These are phyloP conservation scores for Bothriochloa decipiens DNA, from an alignment of 176 grass and related monocot genomes.

Conservation along the genomic window DNA sequence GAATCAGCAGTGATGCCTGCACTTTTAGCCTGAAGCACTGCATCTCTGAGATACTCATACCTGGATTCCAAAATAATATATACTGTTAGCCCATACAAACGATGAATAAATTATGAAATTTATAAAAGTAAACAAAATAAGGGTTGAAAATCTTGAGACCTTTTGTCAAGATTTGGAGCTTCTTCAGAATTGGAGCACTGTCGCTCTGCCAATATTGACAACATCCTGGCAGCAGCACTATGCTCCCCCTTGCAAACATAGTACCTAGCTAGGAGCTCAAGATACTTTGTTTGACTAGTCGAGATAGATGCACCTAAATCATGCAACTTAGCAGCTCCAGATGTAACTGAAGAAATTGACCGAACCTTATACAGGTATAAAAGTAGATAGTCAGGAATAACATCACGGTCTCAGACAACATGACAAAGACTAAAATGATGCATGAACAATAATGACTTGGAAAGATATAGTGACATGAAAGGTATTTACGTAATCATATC, in stretches of 20 bases:
- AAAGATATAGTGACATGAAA: conserved; percentile 31
- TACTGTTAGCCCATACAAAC: conserved; percentile 11
- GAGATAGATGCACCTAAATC: conserved; percentile 57
- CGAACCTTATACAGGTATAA: conserved; percentile 44
- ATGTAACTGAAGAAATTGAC: conserved; percentile 47
- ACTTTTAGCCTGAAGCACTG: conserved; percentile 88
- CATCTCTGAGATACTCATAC: conserved; percentile 89
- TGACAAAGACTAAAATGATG: not conserved
- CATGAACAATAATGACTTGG: conserved; percentile 6
- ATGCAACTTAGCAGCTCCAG: conserved; percentile 39
- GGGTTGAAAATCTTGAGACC: conserved; percentile 52
- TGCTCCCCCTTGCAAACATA: conserved; percentile 90
- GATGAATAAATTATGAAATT: not conserved
- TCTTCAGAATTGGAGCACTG: conserved; percentile 73
- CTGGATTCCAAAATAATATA: conserved; percentile 60
- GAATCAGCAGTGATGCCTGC: conserved; percentile 58
- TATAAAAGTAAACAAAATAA: conserved; percentile 42
- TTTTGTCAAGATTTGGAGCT: conserved; percentile 77
- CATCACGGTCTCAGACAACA: conserved; percentile 3
- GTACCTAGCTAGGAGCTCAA: conserved; percentile 81
- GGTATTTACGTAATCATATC: conserved; percentile 23
- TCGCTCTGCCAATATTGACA: conserved; percentile 88
- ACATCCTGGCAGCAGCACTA: conserved; percentile 78
- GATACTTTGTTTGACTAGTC: conserved; percentile 72
- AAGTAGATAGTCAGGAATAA: conserved; percentile 25